Percentiles rank a stretch among this genome's conserved stretches.
Evolutionary conservation across 352 stramenopile species (phyloP).

Genomic region (Poterioochromonas sp.): DNA sequence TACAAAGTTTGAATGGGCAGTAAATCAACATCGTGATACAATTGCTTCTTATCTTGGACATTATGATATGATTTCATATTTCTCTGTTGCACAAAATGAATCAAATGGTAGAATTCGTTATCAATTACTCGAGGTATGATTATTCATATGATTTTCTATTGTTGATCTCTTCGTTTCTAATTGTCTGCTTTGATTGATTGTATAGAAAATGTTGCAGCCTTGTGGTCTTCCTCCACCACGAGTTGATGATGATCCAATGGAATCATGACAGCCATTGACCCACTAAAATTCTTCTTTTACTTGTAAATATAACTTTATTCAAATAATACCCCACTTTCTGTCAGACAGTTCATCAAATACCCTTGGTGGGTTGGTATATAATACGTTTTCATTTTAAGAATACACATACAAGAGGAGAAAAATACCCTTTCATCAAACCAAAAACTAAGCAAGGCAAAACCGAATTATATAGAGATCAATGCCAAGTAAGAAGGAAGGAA

Average conservation of each 20-base stretch:
- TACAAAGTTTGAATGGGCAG: conserved; percentile 87
- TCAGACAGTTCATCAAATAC: too few species aligned
- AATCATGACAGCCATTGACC: too few species aligned
- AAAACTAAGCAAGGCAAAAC: too few species aligned
- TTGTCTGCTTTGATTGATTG: neutral
- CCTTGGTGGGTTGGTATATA: too few species aligned
- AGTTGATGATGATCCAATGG: conserved; percentile 43
- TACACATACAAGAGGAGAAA: too few species aligned
- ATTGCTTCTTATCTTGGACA: conserved; percentile 90
- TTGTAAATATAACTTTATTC: too few species aligned
- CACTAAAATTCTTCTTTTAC: too few species aligned
- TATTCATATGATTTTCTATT: neutral
- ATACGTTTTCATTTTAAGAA: too few species aligned
- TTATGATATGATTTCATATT: conserved; percentile 93
- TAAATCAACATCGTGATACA: conserved; percentile 97
- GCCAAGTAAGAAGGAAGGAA: too few species aligned
- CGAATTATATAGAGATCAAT: too few species aligned
- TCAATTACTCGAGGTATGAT: conserved; percentile 70
- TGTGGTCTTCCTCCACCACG: conserved; percentile 58
- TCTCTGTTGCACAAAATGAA: conserved; percentile 93
- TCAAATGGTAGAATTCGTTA: conserved; percentile 77
- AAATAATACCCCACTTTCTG: too few species aligned
- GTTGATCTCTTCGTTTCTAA: neutral
- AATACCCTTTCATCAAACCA: too few species aligned
- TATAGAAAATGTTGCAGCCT: conserved; percentile 72